Evolutionary conservation across 2,329 filamentous ascomycete genomes (phyloP).

Genomic region (Lasiodiplodia citricola): DNA sequence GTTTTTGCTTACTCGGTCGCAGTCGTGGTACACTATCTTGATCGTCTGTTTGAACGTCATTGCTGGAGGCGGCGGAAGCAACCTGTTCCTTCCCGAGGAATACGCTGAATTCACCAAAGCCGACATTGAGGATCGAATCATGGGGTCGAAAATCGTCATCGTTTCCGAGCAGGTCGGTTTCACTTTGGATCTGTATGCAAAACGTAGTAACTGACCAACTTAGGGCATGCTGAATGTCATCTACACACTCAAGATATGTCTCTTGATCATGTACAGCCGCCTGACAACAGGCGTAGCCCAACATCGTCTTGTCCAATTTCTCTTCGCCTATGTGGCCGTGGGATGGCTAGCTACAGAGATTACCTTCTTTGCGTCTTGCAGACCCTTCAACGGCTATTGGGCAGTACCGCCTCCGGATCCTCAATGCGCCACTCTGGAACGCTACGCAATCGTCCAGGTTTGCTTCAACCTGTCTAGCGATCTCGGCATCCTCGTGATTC

Average conservation of each 20-base stretch:
- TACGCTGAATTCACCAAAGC: conserved; percentile 42
- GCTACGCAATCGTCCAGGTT: conserved; percentile 65
- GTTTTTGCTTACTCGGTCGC: background rate
- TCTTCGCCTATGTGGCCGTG: conserved; percentile 55
- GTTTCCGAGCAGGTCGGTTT: conserved; percentile 50
- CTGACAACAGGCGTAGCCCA: conserved; percentile 38
- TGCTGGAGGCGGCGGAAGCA: conserved; percentile 49
- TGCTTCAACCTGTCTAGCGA: conserved; percentile 67
- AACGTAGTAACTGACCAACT: conserved; percentile 24
- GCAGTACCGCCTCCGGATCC: conserved; percentile 58
- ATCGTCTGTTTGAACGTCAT: conserved; percentile 51
- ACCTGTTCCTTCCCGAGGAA: conserved; percentile 46
- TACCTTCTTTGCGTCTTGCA: conserved; percentile 60
- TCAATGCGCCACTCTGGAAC: conserved; percentile 62
- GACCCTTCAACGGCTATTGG: conserved; percentile 64
- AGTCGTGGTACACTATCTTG: conserved; percentile 45
- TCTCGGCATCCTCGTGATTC: conserved; percentile 11
- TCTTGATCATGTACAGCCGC: conserved; percentile 63
- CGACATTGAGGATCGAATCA: conserved; percentile 50
- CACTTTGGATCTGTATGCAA: background rate
- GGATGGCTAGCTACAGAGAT: conserved; percentile 60
- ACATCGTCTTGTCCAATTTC: conserved; percentile 51
- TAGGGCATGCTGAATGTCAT: conserved; percentile 66
- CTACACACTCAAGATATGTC: conserved; percentile 59
- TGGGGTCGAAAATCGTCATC: conserved; percentile 52